Percentiles rank a stretch among this genome's conserved stretches.
These are phyloP conservation scores for Alternaria sp. DNA, from an alignment of 2,329 filamentous ascomycete genomes.

Conservation along the genomic window DNA sequence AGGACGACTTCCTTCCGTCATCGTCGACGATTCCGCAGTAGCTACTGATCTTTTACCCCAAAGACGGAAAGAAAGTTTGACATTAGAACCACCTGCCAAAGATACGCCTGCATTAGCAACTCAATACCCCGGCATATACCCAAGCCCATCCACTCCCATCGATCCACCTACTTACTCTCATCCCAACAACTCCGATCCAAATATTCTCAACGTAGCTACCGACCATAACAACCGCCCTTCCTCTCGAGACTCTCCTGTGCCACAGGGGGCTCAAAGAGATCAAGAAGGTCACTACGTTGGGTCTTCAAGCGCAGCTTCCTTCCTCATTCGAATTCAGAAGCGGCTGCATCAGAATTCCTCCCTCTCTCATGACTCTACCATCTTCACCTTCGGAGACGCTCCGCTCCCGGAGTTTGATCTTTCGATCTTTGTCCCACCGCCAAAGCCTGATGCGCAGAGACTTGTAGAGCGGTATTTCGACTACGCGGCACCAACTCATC, in stretches of 20 bases:
- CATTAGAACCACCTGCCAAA: slow-evolving; percentile 21
- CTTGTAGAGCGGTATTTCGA: slow-evolving; percentile 66
- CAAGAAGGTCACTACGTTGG: slow-evolving; percentile 60
- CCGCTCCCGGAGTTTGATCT: slow-evolving; percentile 58
- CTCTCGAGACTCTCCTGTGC: slow-evolving; percentile 57
- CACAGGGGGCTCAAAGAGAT: slow-evolving; percentile 53
- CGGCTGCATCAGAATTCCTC: slow-evolving; percentile 55
- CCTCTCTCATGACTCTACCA: slow-evolving; percentile 54
- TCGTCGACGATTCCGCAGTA: slow-evolving; percentile 46
- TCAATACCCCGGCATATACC: slow-evolving; percentile 32
- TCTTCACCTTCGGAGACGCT: slow-evolving; percentile 62
- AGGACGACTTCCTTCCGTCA: slow-evolving; percentile 55
- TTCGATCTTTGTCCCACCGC: slow-evolving; percentile 55
- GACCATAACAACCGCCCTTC: slow-evolving; percentile 33
- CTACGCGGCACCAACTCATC: slow-evolving; percentile 67
- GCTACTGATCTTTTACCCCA: slow-evolving; percentile 28
- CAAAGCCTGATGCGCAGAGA: slow-evolving; percentile 54
- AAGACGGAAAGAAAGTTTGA: slow-evolving; percentile 24
- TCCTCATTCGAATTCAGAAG: slow-evolving; percentile 61
- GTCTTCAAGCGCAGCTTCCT: slow-evolving; percentile 59
- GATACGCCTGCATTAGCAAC: slow-evolving; percentile 25
- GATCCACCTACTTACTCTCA: slow-evolving; percentile 28
- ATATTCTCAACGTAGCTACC: slow-evolving; percentile 25
- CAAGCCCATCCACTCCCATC: slow-evolving; percentile 21
- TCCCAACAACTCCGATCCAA: slow-evolving; percentile 9